Conservation (phyloP, 495 filamentous ascomycete species). For the Neurospora sp. region DNA sequence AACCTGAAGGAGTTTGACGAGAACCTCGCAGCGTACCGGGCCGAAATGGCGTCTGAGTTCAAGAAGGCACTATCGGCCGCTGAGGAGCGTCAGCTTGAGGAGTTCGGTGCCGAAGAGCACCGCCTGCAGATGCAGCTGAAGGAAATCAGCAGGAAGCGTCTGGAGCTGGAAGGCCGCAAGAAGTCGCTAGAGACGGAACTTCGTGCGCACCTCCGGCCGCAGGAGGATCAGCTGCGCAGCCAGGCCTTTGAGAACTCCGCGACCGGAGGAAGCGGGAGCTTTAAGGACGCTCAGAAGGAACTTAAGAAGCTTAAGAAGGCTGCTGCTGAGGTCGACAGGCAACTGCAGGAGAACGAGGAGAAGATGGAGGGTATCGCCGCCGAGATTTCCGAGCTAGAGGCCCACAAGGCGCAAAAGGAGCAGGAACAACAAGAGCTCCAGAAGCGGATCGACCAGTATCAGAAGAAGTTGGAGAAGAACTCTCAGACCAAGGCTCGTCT, state of each 20-base stretch:
- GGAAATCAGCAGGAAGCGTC: slow-evolving; percentile 59
- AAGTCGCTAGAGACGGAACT: slow-evolving; percentile 71
- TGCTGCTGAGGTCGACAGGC: slow-evolving; percentile 50
- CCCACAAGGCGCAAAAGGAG: slow-evolving; percentile 55
- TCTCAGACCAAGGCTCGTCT: slow-evolving; percentile 77
- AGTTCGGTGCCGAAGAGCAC: slow-evolving; percentile 55
- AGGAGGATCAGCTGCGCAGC: slow-evolving; percentile 76
- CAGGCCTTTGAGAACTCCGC: slow-evolving; percentile 61
- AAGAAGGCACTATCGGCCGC: slow-evolving; percentile 77
- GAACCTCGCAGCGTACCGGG: slow-evolving; percentile 60
- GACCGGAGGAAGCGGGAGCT: slow-evolving; percentile 48
- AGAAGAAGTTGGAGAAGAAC: slow-evolving; percentile 86
- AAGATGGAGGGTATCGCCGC: slow-evolving; percentile 56
- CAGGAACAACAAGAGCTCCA: slow-evolving; percentile 64
- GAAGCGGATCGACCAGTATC: slow-evolving; percentile 71
- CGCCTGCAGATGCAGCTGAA: slow-evolving; percentile 64
- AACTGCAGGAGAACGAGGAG: slow-evolving; percentile 60
- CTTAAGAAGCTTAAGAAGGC: slow-evolving; percentile 63
- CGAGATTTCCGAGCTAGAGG: slow-evolving; percentile 50
- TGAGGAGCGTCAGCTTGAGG: slow-evolving; percentile 74
- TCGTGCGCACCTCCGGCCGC: slow-evolving; percentile 71
- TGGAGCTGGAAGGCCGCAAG: slow-evolving; percentile 74
- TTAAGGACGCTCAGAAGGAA: slow-evolving; percentile 73
- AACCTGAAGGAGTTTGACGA: slow-evolving; percentile 66
- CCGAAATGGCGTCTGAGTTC: slow-evolving; percentile 76